These are phyloP conservation scores for Amoebophrya sp. DNA, from an alignment of 169 alveolate genomes.

Conservation along the genomic window DNA sequence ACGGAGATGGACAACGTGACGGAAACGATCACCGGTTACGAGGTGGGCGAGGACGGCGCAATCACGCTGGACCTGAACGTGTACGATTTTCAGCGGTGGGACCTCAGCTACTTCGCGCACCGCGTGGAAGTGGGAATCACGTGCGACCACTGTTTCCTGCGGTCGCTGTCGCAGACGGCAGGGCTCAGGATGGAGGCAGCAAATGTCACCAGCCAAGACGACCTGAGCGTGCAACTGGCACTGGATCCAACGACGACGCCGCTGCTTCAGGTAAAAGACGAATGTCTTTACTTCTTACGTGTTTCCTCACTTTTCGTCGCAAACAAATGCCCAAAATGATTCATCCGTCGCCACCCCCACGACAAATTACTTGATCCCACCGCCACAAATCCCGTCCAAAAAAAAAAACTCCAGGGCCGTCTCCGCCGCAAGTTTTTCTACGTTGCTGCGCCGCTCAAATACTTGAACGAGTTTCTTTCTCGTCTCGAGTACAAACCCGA, in stretches of 20 bases:
- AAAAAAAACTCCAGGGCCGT: neutral
- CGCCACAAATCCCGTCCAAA: too few species aligned
- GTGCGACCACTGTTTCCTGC: neutral
- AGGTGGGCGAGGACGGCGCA: neutral
- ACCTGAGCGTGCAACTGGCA: neutral
- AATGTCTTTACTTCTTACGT: too few species aligned
- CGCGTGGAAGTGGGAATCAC: neutral
- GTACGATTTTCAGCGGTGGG: neutral
- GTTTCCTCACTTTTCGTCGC: too few species aligned
- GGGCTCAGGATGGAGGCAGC: neutral
- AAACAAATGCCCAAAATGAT: too few species aligned
- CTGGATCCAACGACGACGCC: neutral
- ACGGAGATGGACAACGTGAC: neutral
- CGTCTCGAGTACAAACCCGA: neutral
- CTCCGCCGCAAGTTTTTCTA: neutral
- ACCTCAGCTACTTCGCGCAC: neutral
- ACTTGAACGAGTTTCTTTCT: neutral
- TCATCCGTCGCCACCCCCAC: too few species aligned
- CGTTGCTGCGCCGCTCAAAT: neutral
- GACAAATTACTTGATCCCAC: too few species aligned
- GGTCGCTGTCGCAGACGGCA: neutral
- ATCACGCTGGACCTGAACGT: neutral
- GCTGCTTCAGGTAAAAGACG: neutral
- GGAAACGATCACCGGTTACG: neutral
- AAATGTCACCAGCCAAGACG: neutral